Conservation (phyloP, 2,329 filamentous ascomycete species). For the Zarea fungicola region DNA sequence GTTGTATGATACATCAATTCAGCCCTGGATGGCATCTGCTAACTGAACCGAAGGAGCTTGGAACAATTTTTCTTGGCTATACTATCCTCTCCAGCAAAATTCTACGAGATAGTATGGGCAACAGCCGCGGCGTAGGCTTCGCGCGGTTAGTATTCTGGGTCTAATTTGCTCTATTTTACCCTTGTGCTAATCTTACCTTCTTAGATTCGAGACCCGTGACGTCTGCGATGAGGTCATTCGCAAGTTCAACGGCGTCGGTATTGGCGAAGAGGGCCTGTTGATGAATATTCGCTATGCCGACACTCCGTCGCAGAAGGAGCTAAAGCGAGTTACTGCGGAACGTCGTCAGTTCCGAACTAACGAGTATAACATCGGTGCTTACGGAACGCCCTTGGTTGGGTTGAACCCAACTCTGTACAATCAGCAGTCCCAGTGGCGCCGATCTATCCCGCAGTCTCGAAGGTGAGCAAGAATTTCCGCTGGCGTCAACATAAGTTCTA, state of each 20-base stretch:
- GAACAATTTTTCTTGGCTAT: slow-evolving; percentile 72
- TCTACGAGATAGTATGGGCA: slow-evolving; percentile 82
- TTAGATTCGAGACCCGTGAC: slow-evolving; percentile 81
- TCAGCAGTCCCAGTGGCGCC: slow-evolving; percentile 34
- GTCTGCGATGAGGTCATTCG: slow-evolving; percentile 86
- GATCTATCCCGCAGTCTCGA: slow-evolving; percentile 25
- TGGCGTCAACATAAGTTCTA: background rate
- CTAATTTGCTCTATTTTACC: background rate
- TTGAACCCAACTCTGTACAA: slow-evolving; percentile 38
- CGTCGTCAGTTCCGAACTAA: slow-evolving; percentile 93
- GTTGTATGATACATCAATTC: slow-evolving; percentile 48
- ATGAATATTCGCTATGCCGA: slow-evolving; percentile 96
- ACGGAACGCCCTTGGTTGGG: slow-evolving; percentile 57
- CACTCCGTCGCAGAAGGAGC: slow-evolving; percentile 90
- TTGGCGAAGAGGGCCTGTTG: slow-evolving; percentile 74
- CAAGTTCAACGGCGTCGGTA: slow-evolving; percentile 73
- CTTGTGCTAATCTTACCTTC: slow-evolving; percentile 19
- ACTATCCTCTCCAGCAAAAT: slow-evolving; percentile 92
- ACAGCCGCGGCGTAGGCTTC: slow-evolving; percentile 95
- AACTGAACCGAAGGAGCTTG: slow-evolving; percentile 54
- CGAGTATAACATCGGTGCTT: slow-evolving; percentile 79
- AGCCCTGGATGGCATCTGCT: slow-evolving; percentile 2
- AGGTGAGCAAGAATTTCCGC: slow-evolving; percentile 21
- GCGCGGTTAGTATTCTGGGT: slow-evolving; percentile 62
- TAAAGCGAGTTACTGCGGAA: slow-evolving; percentile 94